Evolutionary conservation across 371 early-diverging fungal genomes (phyloP), one percentile per base, ranked within the genome.

Genomic region (Rhizopus delemar): DNA sequence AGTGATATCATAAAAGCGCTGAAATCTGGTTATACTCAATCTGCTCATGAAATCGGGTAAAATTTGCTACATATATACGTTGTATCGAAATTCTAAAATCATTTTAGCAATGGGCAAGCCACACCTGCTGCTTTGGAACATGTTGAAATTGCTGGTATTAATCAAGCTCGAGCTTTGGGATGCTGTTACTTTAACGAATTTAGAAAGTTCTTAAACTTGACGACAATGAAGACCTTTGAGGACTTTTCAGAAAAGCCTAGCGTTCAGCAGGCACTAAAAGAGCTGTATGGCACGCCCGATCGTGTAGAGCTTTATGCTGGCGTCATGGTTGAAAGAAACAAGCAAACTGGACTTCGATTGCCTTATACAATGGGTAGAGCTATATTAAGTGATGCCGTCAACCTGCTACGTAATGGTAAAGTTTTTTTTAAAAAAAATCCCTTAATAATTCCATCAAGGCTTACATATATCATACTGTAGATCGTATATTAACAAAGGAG

Each of bases 301-400:
- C 53, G 67, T 3, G 83, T 83, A 0, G 83, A 83, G 46, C 59
- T 83, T 0, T 83, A 80, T 57, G 70, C 76, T 22, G 83, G 83
- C 9, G 31, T 78, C 5, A 71, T 79, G 62, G 69, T 78, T 4
- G 83, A 83, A 48, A 71, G 70, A 5, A 49, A 64, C 6, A 78
- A 77, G 45, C 67, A 62, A 3, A 70, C 73, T 5, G 77, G 77
- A 5, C 46, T 82, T 34, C 63, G 68, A 12, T 62, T 82, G 28
- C 80, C 80, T 7, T 83, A 77, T 51, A 78, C 83, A 5, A 72
- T 74, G 60, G 70, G 72, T 3, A 67, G 82, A 29, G 79, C 77
- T 8, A 82, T 83, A 51, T 54, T 83, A 0, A 67, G 76, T 34
- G 83, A 83, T 65, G 83, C 82, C 31, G 62, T 74, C n/a, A 83